Evolutionary conservation across 2,329 filamentous ascomycete genomes (phyloP).

Genomic region (Lasiodiplodia citricola): DNA sequence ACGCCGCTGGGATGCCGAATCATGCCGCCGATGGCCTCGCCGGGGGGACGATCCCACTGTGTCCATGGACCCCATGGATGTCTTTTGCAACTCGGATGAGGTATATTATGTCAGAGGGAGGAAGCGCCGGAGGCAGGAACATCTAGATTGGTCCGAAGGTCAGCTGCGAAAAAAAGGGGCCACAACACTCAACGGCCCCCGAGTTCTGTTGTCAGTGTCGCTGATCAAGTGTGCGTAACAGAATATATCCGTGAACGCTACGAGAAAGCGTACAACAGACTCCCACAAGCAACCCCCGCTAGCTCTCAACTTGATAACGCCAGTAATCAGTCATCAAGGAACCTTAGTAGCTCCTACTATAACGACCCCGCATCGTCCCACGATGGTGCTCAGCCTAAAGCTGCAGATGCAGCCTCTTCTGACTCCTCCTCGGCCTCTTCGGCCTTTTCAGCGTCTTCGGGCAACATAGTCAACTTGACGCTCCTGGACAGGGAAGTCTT

Average conservation of each 20-base stretch:
- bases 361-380: no score
- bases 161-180: background rate
- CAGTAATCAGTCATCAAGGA: background rate
- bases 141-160: background rate
- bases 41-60: background rate
- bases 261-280: background rate
- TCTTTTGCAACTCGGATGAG: conserved; percentile 17
- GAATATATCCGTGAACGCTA: background rate
- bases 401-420: no score
- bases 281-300: background rate
- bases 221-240: background rate
- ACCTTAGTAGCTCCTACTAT: no score
- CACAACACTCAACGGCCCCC: background rate
- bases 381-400: no score
- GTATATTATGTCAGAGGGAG: conserved; percentile 2
- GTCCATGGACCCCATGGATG: background rate
- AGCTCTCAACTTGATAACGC: no score
- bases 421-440: no score
- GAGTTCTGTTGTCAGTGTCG: background rate
- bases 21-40: background rate
- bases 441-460: no score
- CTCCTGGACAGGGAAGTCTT: no score
- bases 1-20: conserved; percentile 16
- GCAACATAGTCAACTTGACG: no score
- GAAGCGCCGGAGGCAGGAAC: background rate